Conservation (phyloP, 345 rosid species). For the Microthlaspi erraticum region DNA sequence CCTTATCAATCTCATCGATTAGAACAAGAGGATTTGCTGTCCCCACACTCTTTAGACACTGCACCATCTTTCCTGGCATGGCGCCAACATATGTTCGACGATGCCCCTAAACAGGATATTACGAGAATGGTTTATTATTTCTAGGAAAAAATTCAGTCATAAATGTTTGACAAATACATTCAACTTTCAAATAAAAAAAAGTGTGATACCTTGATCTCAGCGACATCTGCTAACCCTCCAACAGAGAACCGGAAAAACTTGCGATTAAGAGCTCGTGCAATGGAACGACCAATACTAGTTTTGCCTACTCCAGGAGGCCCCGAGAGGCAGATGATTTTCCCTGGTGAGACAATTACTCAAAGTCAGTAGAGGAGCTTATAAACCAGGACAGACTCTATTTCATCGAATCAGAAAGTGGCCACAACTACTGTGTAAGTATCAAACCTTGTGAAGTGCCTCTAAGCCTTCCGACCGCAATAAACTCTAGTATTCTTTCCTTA, state of each 20-base stretch:
- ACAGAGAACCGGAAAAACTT: slow-evolving; percentile 97
- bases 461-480: slow-evolving; percentile 97
- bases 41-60: slow-evolving; percentile 96
- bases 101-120: slow-evolving; percentile 74
- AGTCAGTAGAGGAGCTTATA: slow-evolving; percentile 32
- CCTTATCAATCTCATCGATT: slow-evolving; percentile 99
- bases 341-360: slow-evolving; percentile 51
- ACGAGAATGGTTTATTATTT: slow-evolving; percentile 26
- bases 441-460: slow-evolving; percentile 97
- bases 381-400: not conserved
- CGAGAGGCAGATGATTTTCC: slow-evolving; percentile 97
- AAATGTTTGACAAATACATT: slow-evolving; percentile 8
- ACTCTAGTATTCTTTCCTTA: slow-evolving; percentile 97
- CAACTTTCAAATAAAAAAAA: slow-evolving; percentile 15
- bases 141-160: not conserved
- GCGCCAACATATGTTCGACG: slow-evolving; percentile 99
- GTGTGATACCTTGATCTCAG: slow-evolving; percentile 90
- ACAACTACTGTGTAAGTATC: slow-evolving; percentile 24
- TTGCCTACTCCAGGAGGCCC: slow-evolving; percentile 99
- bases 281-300: slow-evolving; percentile 98
- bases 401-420: slow-evolving; percentile 28
- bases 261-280: slow-evolving; percentile 94
- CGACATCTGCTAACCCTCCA: slow-evolving; percentile 97
- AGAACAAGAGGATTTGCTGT: slow-evolving; percentile 99
- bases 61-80: slow-evolving; percentile 99